phyloP scores from a whole-genome alignment of 169 alveolate genomes.

The Plasmodium relictum region DNA sequence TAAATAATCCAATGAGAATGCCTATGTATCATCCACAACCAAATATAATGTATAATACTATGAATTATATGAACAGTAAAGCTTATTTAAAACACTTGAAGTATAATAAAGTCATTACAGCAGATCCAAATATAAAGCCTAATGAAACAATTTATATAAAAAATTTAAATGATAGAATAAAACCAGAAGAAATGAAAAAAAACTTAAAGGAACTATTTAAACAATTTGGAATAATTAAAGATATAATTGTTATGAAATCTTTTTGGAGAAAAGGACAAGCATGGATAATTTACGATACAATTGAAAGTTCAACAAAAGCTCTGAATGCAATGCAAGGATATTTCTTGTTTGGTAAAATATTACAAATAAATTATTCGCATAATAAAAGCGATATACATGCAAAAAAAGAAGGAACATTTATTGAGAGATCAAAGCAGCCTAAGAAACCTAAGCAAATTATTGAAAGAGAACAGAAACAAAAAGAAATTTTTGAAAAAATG shows the following conservation, averaged over 20 bases:
- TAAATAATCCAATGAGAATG: constrained; percentile 46
- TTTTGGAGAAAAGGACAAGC: constrained; percentile 92
- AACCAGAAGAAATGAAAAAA: constrained; percentile 79
- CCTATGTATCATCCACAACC: constrained; percentile 50
- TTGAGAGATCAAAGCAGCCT: constrained; percentile 85
- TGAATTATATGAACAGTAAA: constrained; percentile 70
- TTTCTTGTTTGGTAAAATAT: constrained; percentile 83
- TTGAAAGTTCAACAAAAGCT: constrained; percentile 86
- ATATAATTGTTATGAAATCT: constrained; percentile 87
- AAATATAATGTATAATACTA: constrained; percentile 49
- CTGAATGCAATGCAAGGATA: constrained; percentile 85
- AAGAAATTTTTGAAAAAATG: constrained; percentile 79
- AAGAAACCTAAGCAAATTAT: constrained; percentile 86
- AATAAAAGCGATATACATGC: constrained; percentile 87
- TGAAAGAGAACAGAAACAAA: constrained; percentile 85
- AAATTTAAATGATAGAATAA: constrained; percentile 84
- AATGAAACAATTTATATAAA: constrained; percentile 84
- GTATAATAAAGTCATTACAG: constrained; percentile 78
- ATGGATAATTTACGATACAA: constrained; percentile 84
- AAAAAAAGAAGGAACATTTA: constrained; percentile 87
- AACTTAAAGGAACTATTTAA: constrained; percentile 81
- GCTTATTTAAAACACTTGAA: constrained; percentile 73
- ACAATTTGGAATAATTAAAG: constrained; percentile 83
- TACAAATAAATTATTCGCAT: constrained; percentile 87
- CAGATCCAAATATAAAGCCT: constrained; percentile 85